phyloP scores from a whole-genome alignment of 225 moss, liverwort and hornwort genomes.

The Anthoceros angustus region DNA sequence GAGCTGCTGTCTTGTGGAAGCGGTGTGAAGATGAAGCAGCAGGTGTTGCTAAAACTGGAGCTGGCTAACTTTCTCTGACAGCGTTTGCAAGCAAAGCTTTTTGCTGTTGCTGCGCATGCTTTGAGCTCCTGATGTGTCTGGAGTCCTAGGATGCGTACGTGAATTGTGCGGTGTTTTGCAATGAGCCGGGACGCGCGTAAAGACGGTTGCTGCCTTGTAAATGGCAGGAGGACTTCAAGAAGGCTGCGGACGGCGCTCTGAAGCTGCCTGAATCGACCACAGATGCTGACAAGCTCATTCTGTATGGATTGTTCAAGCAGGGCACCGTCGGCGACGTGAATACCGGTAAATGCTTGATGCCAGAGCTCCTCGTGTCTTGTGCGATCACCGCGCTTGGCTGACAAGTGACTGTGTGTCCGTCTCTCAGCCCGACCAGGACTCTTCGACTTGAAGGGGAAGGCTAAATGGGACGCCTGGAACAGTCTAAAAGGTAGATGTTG shows the following conservation, averaged over 20 bases:
- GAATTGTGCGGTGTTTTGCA: no score
- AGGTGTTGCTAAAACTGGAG: no score
- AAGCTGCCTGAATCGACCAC: constrained; percentile 18
- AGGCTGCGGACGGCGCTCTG: constrained; percentile 23
- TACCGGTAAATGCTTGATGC: constrained; percentile 6
- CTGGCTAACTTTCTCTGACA: no score
- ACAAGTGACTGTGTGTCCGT: not conserved
- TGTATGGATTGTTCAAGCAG: constrained; percentile 23
- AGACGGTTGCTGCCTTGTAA: no score
- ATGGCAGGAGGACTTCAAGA: constrained; percentile 20
- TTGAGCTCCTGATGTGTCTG: no score
- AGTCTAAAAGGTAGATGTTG: not conserved
- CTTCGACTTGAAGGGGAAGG: constrained; percentile 4
- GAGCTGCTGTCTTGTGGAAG: no score
- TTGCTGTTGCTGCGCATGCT: no score
- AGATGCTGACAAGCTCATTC: constrained; percentile 24
- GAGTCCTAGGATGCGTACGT: no score
- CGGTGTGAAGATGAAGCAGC: no score
- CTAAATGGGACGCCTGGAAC: not conserved
- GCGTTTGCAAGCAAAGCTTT: no score
- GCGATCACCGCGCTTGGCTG: not conserved
- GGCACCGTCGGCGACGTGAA: constrained; percentile 22
- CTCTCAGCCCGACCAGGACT: not conserved
- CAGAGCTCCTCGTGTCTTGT: not conserved
- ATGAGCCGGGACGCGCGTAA: no score